Evolutionary conservation across 306 rosid genomes (phyloP).

Genomic region (Fagus crenata): DNA sequence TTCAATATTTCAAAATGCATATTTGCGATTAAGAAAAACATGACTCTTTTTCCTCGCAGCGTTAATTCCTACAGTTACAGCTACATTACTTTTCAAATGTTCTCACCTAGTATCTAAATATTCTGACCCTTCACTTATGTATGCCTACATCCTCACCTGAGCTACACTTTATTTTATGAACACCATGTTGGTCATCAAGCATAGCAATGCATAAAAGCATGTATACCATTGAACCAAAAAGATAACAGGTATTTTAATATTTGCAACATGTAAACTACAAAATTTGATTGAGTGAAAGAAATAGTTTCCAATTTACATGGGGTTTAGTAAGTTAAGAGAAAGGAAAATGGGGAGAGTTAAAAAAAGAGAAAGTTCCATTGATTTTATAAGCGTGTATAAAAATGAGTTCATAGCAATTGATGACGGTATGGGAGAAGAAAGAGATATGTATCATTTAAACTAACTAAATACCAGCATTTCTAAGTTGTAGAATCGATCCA

Average conservation of each 20-base stretch:
- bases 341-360: neutral
- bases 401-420: neutral
- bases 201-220: neutral
- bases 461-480: constrained; percentile 76
- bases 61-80: no score
- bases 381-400: neutral
- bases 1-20: no score
- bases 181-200: neutral
- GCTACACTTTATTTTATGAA: neutral
- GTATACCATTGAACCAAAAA: neutral
- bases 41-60: no score
- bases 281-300: neutral
- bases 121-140: neutral
- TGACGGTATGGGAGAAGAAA: neutral
- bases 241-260: neutral
- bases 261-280: neutral
- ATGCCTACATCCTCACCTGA: neutral
- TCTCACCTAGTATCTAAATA: neutral
- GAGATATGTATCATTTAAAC: neutral
- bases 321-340: neutral
- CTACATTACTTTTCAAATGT: neutral
- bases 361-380: neutral
- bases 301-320: neutral
- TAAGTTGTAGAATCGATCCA: constrained; percentile 92
- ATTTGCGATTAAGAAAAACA: no score